Evolutionary conservation across 73 alveolate species (phyloP).

Genomic region (Paraurostyla sp.): DNA sequence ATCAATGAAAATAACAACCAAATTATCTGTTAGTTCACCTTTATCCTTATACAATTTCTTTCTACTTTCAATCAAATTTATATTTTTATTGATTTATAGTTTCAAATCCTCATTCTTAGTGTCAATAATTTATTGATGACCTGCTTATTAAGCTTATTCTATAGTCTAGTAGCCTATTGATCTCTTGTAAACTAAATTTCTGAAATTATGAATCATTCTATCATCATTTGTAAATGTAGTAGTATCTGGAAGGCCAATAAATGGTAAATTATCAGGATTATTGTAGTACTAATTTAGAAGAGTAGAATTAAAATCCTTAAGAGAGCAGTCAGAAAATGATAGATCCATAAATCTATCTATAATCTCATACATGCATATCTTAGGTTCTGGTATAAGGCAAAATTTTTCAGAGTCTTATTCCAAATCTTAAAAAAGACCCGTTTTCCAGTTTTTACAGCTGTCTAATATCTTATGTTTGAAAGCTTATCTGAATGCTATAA

Average conservation of each 20-base stretch:
- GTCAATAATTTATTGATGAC: conserved; percentile 43
- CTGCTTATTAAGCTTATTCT: conserved; percentile 33
- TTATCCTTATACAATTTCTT: conserved; percentile 29
- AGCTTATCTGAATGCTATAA: neutral
- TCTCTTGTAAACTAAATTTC: neutral
- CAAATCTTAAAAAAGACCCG: neutral
- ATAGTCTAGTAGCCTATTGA: conserved; percentile 32
- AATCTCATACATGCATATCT: neutral
- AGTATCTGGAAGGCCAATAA: neutral
- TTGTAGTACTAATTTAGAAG: neutral
- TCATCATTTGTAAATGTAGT: neutral
- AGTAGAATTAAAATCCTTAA: neutral
- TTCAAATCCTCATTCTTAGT: conserved; percentile 2
- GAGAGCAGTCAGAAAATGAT: neutral
- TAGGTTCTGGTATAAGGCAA: neutral
- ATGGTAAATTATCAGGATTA: neutral
- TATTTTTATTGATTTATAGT: conserved; percentile 49
- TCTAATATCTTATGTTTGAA: neutral
- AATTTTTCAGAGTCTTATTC: neutral
- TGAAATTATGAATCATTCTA: neutral
- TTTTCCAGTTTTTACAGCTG: neutral
- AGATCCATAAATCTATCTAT: neutral
- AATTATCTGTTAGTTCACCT: neutral
- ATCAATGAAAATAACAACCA: conserved; percentile 74
- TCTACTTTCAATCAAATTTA: conserved; percentile 72